These are phyloP conservation scores for Phialophora tarda DNA, from an alignment of 2,329 filamentous ascomycete genomes.

Conservation along the genomic window DNA sequence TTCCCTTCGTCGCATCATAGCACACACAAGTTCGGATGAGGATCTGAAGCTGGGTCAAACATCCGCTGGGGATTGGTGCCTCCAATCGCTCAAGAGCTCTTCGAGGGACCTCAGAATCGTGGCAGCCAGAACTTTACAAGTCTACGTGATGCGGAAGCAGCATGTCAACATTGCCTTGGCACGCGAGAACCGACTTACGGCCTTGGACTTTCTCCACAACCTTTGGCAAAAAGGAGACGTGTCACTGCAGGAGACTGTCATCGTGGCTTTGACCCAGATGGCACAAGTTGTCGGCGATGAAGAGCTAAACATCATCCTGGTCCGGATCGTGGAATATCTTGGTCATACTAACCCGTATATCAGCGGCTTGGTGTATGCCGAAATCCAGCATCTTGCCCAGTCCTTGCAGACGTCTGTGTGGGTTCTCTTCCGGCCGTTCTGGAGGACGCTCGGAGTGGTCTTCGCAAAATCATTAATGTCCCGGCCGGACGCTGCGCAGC, in stretches of 20 bases:
- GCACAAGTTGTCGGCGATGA: constrained; percentile 77
- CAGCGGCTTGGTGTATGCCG: constrained; percentile 80
- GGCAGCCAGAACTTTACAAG: constrained; percentile 71
- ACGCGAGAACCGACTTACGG: constrained; percentile 69
- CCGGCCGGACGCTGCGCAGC: constrained; percentile 79
- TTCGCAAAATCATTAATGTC: constrained; percentile 80
- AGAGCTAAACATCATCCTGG: constrained; percentile 82
- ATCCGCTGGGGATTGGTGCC: constrained; percentile 75
- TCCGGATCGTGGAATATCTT: constrained; percentile 83
- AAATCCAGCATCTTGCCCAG: constrained; percentile 72
- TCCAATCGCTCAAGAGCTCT: constrained; percentile 82
- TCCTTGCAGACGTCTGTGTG: constrained; percentile 65
- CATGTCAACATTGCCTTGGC: constrained; percentile 56
- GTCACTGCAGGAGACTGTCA: constrained; percentile 78
- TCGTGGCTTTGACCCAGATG: constrained; percentile 84
- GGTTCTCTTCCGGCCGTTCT: constrained; percentile 82
- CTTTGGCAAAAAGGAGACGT: constrained; percentile 72
- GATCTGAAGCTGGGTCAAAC: constrained; percentile 72
- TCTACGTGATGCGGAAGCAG: constrained; percentile 62
- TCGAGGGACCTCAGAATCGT: constrained; percentile 82
- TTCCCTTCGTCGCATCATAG: constrained; percentile 70
- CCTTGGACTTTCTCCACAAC: constrained; percentile 72
- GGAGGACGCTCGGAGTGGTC: constrained; percentile 81
- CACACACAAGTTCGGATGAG: constrained; percentile 65
- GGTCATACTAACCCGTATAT: constrained; percentile 81